These are phyloP conservation scores for Penicillium coprophilum DNA, from an alignment of 495 filamentous ascomycete species.

Conservation along the genomic window DNA sequence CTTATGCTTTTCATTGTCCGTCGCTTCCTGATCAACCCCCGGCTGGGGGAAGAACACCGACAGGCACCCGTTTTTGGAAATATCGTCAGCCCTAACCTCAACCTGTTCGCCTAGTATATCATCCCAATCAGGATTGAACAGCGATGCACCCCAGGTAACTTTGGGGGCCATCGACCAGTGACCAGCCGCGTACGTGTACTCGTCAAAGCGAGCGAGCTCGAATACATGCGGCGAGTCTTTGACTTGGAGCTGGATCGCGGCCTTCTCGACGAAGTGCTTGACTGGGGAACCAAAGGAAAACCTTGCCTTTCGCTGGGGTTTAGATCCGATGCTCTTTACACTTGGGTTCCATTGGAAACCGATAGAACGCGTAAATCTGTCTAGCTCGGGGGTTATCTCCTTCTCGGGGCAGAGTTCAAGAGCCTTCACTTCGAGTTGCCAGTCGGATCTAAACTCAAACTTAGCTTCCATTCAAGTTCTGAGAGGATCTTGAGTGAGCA, in stretches of 20 bases:
- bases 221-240: conserved; percentile 51
- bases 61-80: neutral
- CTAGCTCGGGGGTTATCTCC: conserved; percentile 22
- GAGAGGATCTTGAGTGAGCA: neutral
- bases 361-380: conserved; percentile 32
- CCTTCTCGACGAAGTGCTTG: conserved; percentile 47
- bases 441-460: conserved; percentile 34
- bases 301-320: conserved; percentile 25
- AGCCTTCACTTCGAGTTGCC: conserved; percentile 41
- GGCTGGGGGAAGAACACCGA: conserved; percentile 2
- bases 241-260: conserved; percentile 48
- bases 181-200: conserved; percentile 34
- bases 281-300: conserved; percentile 28
- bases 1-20: neutral
- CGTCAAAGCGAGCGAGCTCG: conserved; percentile 57
- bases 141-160: conserved; percentile 44
- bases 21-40: neutral
- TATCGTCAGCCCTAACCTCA: conserved; percentile 13
- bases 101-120: conserved; percentile 34
- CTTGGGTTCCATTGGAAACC: conserved; percentile 18
- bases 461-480: conserved; percentile 1
- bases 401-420: conserved; percentile 30
- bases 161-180: conserved; percentile 4
- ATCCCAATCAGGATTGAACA: conserved; percentile 56
- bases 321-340: conserved; percentile 22